phyloP scores from a whole-genome alignment of 495 filamentous ascomycete species.

The Xylaria sp. region DNA sequence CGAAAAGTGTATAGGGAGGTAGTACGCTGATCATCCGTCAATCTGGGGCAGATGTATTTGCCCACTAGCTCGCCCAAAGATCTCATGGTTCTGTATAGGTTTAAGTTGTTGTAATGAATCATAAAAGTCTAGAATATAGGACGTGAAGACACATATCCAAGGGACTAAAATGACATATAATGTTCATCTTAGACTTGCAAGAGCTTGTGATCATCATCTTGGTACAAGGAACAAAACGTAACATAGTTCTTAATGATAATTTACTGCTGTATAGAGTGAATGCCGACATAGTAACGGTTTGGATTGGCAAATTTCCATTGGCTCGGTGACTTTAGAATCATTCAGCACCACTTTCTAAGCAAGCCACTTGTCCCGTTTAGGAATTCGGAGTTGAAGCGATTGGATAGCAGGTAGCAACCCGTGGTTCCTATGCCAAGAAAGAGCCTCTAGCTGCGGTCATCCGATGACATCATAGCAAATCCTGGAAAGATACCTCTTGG shows the following conservation, averaged over 20 bases:
- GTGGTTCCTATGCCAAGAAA: neutral
- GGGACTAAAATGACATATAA: too few species aligned
- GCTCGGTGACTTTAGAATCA: neutral
- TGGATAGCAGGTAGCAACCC: neutral
- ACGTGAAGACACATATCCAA: too few species aligned
- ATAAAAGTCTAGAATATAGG: neutral
- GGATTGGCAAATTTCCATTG: neutral
- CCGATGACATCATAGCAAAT: conserved; percentile 17
- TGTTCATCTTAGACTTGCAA: too few species aligned
- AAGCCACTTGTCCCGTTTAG: neutral
- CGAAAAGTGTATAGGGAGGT: too few species aligned
- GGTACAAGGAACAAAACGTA: too few species aligned
- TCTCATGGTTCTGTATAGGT: neutral
- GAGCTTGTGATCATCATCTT: too few species aligned
- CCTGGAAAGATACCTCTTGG: neutral
- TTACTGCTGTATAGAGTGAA: neutral
- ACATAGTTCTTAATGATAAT: too few species aligned
- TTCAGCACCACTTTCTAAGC: neutral
- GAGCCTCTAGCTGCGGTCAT: neutral
- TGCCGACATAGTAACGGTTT: neutral
- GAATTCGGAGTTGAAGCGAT: neutral
- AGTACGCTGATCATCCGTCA: too few species aligned
- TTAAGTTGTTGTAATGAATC: neutral
- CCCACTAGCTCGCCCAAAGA: too few species aligned
- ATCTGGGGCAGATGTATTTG: too few species aligned